Percentiles rank a stretch among this genome's conserved stretches.
Conservation (phyloP, 371 early-diverging fungal genomes). For the Rhizopus microsporus region DNA sequence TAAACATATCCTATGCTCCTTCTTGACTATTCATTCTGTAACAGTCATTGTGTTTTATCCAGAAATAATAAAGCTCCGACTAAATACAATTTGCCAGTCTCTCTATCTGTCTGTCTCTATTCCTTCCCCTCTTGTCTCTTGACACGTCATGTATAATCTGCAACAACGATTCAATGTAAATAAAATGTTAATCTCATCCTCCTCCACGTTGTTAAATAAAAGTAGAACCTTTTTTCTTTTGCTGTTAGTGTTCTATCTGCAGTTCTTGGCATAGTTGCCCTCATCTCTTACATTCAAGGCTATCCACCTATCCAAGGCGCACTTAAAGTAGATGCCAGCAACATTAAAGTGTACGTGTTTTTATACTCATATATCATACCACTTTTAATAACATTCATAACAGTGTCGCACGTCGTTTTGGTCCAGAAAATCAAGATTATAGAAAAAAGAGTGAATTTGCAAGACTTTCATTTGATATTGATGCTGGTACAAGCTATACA, state of each 20-base stretch:
- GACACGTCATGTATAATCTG: constrained; percentile 54
- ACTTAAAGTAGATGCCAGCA: constrained; percentile 49
- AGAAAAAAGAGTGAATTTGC: constrained; percentile 69
- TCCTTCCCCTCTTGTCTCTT: not conserved
- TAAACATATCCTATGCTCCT: too few relatives aligned
- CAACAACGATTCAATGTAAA: constrained; percentile 62
- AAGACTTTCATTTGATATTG: constrained; percentile 68
- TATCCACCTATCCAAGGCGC: constrained; percentile 38
- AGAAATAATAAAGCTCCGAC: too few relatives aligned
- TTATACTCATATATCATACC: not conserved
- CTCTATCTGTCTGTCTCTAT: too few relatives aligned
- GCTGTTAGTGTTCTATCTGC: constrained; percentile 64
- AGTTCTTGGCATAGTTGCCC: constrained; percentile 60
- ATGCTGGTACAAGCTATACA: constrained; percentile 59
- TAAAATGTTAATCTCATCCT: not conserved
- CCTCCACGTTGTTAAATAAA: too few relatives aligned
- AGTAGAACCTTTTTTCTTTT: constrained; percentile 64
- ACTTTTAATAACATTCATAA: not conserved
- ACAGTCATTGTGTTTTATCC: too few relatives aligned
- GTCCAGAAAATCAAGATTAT: constrained; percentile 66
- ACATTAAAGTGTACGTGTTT: constrained; percentile 56
- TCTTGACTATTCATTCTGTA: too few relatives aligned
- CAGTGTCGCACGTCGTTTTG: constrained; percentile 61
- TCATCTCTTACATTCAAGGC: constrained; percentile 46
- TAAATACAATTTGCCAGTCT: too few relatives aligned